Evolutionary conservation across 352 stramenopile genomes (phyloP).

Genomic region (Globisporangium carolinianum): DNA sequence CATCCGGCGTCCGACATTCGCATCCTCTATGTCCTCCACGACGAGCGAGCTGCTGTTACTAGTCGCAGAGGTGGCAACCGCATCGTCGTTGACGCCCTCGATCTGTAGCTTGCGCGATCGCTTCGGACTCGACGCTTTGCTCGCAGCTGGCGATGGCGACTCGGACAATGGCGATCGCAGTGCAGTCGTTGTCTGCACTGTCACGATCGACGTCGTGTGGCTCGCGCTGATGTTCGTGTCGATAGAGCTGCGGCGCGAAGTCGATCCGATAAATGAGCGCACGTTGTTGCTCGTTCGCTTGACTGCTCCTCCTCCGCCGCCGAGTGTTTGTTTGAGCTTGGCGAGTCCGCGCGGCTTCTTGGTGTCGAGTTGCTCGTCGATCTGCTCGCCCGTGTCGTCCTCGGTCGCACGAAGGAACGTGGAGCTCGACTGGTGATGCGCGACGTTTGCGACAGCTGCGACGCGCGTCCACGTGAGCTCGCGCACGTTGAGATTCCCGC

Average conservation of each 20-base stretch:
- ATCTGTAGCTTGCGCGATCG: background rate
- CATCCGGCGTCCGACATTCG: slow-evolving; percentile 1
- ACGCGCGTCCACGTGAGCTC: slow-evolving; percentile 36
- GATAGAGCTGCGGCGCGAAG: background rate
- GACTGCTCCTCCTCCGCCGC: too few species aligned
- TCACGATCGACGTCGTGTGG: background rate
- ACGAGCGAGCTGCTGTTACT: slow-evolving; percentile 1
- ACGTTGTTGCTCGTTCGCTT: background rate
- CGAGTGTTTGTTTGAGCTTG: too few species aligned
- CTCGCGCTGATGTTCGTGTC: background rate
- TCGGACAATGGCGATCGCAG: background rate
- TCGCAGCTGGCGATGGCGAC: background rate
- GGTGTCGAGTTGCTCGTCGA: slow-evolving; percentile 3
- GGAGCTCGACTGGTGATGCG: slow-evolving; percentile 1
- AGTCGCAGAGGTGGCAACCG: background rate
- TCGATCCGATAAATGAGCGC: background rate
- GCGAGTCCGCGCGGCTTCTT: background rate
- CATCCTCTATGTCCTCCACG: slow-evolving; percentile 10
- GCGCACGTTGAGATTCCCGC: slow-evolving; percentile 21
- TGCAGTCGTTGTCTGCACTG: background rate
- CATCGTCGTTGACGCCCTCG: background rate
- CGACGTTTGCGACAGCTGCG: slow-evolving; percentile 21
- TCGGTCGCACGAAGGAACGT: slow-evolving; percentile 21
- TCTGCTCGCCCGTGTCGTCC: slow-evolving; percentile 20
- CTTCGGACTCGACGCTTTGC: background rate